Conservation (phyloP, 2,329 filamentous ascomycete genomes). For the Pyricularia sp. region DNA sequence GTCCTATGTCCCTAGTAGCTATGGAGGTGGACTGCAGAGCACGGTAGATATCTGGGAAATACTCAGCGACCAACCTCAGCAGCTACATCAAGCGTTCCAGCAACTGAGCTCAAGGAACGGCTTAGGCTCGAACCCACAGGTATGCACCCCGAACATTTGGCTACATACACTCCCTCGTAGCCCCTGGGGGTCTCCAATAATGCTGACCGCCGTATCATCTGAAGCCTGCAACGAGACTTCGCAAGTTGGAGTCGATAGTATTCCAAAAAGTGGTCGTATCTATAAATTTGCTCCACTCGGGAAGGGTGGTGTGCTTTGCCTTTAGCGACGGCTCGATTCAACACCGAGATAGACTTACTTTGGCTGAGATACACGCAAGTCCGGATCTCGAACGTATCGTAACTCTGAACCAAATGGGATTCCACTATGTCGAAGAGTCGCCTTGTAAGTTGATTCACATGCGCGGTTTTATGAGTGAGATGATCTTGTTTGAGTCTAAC, state of each 20-base stretch:
- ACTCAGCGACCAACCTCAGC: slow-evolving; percentile 53
- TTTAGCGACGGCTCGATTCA: slow-evolving; percentile 77
- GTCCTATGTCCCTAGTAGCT: slow-evolving; percentile 40
- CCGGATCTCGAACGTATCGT: slow-evolving; percentile 56
- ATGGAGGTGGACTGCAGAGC: slow-evolving; percentile 43
- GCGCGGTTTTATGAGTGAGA: neutral
- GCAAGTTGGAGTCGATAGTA: slow-evolving; percentile 57
- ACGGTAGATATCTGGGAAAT: slow-evolving; percentile 80
- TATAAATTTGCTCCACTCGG: slow-evolving; percentile 58
- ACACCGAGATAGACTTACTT: slow-evolving; percentile 66
- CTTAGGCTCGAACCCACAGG: slow-evolving; percentile 3
- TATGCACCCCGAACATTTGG: neutral
- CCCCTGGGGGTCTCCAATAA: slow-evolving; percentile 12
- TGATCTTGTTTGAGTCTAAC: slow-evolving; percentile 9
- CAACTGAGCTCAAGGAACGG: slow-evolving; percentile 47
- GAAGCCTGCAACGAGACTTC: slow-evolving; percentile 31
- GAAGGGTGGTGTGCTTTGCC: slow-evolving; percentile 61
- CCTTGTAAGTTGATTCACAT: slow-evolving; percentile 1
- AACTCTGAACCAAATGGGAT: slow-evolving; percentile 68
- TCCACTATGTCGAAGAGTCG: slow-evolving; percentile 57
- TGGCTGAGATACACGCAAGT: slow-evolving; percentile 58
- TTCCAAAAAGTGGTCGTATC: slow-evolving; percentile 63
- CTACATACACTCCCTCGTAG: slow-evolving; percentile 2
- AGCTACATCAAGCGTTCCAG: slow-evolving; percentile 67
- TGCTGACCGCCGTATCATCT: neutral